Conservation (phyloP, 2,329 filamentous ascomycete genomes). For the Gliomastix tumulicola region DNA sequence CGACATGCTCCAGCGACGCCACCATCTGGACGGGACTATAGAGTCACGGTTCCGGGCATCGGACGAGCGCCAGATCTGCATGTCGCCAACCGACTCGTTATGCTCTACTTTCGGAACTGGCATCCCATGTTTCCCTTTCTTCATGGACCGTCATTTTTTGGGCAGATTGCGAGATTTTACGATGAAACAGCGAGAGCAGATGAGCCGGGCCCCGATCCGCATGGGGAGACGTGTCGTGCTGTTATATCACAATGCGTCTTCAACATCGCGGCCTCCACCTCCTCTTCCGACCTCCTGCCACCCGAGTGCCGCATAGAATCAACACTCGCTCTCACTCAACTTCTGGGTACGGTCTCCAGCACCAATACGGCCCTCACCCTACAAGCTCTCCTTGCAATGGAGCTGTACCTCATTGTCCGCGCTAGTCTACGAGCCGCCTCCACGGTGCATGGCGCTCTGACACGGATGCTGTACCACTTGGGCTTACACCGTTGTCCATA, state of each 20-base stretch:
- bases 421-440: slow-evolving; percentile 42
- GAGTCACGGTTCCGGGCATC: no score
- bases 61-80: no score
- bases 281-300: slow-evolving; percentile 7
- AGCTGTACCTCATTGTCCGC: slow-evolving; percentile 37
- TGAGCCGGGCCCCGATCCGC: not conserved
- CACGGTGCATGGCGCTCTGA: slow-evolving; percentile 36
- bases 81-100: slow-evolving; percentile 31
- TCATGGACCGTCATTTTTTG: slow-evolving; percentile 39
- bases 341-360: slow-evolving; percentile 28
- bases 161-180: slow-evolving; percentile 34
- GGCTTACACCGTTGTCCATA: slow-evolving; percentile 44
- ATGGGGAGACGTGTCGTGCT: slow-evolving; percentile 17
- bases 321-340: slow-evolving; percentile 23
- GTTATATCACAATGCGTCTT: slow-evolving; percentile 43
- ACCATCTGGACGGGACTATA: no score
- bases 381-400: slow-evolving; percentile 38
- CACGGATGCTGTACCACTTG: slow-evolving; percentile 38
- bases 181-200: not conserved
- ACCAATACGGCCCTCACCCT: slow-evolving; percentile 35
- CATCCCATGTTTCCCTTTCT: slow-evolving; percentile 45
- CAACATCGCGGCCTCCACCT: slow-evolving; percentile 30
- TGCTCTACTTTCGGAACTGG: slow-evolving; percentile 42
- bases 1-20: no score
- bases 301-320: slow-evolving; percentile 26